Conservation (phyloP, 2,329 filamentous ascomycete genomes). For the Lachnellula arida region DNA sequence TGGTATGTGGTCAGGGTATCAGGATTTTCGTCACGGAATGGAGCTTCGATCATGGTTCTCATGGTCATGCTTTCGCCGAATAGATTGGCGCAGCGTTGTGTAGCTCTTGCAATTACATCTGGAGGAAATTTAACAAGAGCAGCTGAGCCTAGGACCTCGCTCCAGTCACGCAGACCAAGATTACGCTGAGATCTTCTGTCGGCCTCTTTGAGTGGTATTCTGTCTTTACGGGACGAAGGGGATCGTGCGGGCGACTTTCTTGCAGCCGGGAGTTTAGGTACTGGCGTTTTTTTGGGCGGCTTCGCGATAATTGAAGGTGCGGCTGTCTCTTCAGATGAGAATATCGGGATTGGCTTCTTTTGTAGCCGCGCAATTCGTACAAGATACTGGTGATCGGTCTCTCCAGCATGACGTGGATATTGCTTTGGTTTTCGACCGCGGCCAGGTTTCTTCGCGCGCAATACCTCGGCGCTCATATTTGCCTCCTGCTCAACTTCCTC, state of each 20-base stretch:
- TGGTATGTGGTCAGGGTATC: conserved; percentile 19
- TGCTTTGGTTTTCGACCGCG: conserved; percentile 25
- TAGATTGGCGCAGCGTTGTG: conserved; percentile 67
- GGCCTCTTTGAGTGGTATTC: conserved; percentile 6
- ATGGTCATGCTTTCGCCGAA: conserved; percentile 67
- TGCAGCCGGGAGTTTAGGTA: neutral
- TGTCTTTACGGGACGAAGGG: conserved; percentile 10
- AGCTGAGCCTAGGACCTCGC: conserved; percentile 75
- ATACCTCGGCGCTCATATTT: conserved; percentile 1
- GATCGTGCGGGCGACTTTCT: neutral
- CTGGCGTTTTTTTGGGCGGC: neutral
- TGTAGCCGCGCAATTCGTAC: conserved; percentile 42
- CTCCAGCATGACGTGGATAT: conserved; percentile 25
- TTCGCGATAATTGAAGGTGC: conserved; percentile 1
- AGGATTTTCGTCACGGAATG: conserved; percentile 7
- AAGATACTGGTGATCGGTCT: conserved; percentile 39
- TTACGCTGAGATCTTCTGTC: conserved; percentile 7
- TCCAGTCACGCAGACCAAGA: conserved; percentile 62
- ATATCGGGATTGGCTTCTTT: conserved; percentile 38
- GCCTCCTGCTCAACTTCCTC: neutral
- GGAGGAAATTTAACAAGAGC: conserved; percentile 66
- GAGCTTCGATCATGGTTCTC: conserved; percentile 31
- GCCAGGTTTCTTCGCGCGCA: conserved; percentile 19
- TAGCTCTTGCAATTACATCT: conserved; percentile 61
- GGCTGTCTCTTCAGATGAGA: neutral